Evolutionary conservation across 1,284 basidiomycete species (phyloP).

Genomic region (Trichosporon sp.): DNA sequence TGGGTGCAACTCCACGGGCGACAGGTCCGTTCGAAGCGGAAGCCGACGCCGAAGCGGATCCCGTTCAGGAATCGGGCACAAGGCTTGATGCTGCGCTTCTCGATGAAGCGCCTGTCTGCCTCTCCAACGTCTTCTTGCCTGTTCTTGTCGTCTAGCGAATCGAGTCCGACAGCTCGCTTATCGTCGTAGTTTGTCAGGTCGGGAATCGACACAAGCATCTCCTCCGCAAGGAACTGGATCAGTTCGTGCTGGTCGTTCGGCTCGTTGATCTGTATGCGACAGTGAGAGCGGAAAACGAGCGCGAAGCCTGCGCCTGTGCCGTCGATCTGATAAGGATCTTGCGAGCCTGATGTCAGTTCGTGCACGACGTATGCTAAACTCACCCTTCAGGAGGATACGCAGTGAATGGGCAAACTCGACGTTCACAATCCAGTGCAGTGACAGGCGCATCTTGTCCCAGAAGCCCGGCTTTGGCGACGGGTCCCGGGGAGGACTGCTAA

Average conservation of each 20-base stretch:
- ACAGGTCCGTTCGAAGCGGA: conserved; percentile 80
- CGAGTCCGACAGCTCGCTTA: conserved; percentile 50
- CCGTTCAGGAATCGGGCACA: conserved; percentile 82
- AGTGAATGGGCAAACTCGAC: conserved; percentile 70
- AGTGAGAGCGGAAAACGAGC: conserved; percentile 75
- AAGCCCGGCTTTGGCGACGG: conserved; percentile 84
- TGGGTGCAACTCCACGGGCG: conserved; percentile 61
- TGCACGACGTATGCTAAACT: conserved; percentile 15
- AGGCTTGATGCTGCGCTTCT: conserved; percentile 51
- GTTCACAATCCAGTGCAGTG: conserved; percentile 77
- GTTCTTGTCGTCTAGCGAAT: conserved; percentile 6
- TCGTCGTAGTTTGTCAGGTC: conserved; percentile 56
- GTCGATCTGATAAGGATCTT: conserved; percentile 71
- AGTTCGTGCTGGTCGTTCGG: conserved; percentile 72
- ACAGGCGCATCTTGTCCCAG: conserved; percentile 88
- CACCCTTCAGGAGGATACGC: conserved; percentile 80
- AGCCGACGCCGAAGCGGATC: conserved; percentile 85
- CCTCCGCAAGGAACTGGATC: conserved; percentile 76
- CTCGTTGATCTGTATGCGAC: conserved; percentile 68
- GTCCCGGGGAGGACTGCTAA: conserved; percentile 77
- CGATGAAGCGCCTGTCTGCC: conserved; percentile 9
- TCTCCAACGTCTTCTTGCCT: conserved; percentile 6
- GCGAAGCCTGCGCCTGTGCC: conserved; percentile 85
- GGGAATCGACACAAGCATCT: conserved; percentile 75
- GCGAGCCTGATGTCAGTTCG: conserved; percentile 59